Evolutionary conservation across 2,329 filamentous ascomycete genomes (phyloP).

Genomic region (Paecilomyces formosus): DNA sequence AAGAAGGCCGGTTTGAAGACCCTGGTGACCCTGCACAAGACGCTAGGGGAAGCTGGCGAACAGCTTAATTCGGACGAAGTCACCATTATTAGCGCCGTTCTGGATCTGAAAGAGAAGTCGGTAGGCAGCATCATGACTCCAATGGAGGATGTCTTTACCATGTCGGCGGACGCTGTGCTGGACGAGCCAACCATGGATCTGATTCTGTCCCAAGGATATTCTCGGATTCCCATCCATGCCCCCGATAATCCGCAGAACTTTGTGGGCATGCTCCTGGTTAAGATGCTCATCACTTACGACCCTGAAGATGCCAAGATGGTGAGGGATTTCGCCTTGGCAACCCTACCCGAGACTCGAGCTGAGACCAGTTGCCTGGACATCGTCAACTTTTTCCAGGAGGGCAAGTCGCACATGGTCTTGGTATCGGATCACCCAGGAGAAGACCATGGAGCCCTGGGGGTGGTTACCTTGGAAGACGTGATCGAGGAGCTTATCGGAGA

Average conservation of each 20-base stretch:
- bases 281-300: conserved; percentile 98
- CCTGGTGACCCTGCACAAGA: conserved; percentile 88
- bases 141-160: conserved; percentile 93
- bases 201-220: conserved; percentile 90
- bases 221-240: conserved; percentile 87
- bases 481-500: conserved; percentile 98
- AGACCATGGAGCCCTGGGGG: conserved; percentile 80
- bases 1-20: conserved; percentile 98
- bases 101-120: conserved; percentile 93
- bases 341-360: conserved; percentile 86
- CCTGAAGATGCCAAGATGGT: conserved; percentile 86
- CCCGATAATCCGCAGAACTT: conserved; percentile 80
- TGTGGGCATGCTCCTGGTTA: conserved; percentile 95
- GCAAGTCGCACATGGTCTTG: conserved; percentile 97
- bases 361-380: conserved; percentile 97
- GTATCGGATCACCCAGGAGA: conserved; percentile 90
- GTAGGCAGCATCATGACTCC: conserved; percentile 97
- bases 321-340: conserved; percentile 84
- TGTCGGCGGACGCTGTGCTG: conserved; percentile 89
- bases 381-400: conserved; percentile 99
- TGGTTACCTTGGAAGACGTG: conserved; percentile 94
- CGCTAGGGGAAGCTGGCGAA: conserved; percentile 73
- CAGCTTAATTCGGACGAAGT: conserved; percentile 95
- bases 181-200: conserved; percentile 92
- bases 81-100: conserved; percentile 93